Base-by-base conservation (phyloP, 1,284 basidiomycete species). In the Ganoderma leucocontextum region DNA sequence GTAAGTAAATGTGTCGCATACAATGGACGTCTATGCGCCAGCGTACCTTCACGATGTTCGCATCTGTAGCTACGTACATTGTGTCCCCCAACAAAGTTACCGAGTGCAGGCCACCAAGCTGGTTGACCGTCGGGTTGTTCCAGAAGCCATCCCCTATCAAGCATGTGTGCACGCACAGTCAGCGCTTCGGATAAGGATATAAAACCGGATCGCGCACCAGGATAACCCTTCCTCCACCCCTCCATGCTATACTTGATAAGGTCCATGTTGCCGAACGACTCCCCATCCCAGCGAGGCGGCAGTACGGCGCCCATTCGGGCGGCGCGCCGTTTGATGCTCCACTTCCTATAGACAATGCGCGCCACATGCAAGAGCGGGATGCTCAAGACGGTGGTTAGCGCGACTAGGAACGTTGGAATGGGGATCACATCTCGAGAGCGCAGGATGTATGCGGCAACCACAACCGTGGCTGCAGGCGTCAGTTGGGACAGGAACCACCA, bases 231-330 rank as follows among this genome's bases (percentile, higher is more conserved):
- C 49, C 52, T 22, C 25, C 55, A 63, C 17, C 38, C 7, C 7
- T 71, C 57, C 22, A 66, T 44, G 4, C 64, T 41, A 36, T 63
- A 13, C 7, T 36, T n/a, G 22, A 76, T 57, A 25, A 76, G 17
- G 57, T 76, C 75, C 9, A 60, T 1, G 36, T 66, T 69, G 3
- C 72, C 75, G 22, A 70, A 47, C 33, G 47, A 22, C 53, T 66
- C 57, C 1, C 73, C 74, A 0, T 67, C 42, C 69, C 70, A 71
- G 10, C 65, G 58, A 2, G 72, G 72, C 2, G 75, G 75, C 22
- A 74, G 58, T 22, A 69, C 62, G 0, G 75, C 71, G 1, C 75
- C 73, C 13, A 65, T n/a, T 19, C 64, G 64, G 17, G 66, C 67
- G 5, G 72, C 73, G 15, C 60, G 63, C 38, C 71, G 69, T 13